Evolutionary conservation across 192 early-diverging fungal species (phyloP), one percentile per base, ranked within the genome.

Genomic region (Entrophospora sp.): DNA sequence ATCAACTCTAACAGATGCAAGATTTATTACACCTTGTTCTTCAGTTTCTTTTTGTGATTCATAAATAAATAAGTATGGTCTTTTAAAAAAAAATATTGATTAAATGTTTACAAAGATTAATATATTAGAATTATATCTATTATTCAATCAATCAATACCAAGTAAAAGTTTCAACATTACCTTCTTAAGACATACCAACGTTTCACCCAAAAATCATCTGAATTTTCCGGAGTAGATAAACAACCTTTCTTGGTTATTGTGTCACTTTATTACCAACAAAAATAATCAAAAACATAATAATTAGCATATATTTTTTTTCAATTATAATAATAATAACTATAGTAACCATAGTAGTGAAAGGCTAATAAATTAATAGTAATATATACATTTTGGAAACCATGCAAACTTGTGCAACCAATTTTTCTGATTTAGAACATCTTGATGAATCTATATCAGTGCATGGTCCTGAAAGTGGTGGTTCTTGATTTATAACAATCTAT

Each of bases 111-210:
- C 3, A 43, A 16, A 43, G n/a, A 46, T 45, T 69, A 71, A 77
- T 64, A 82, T 78, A 31, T 84, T 73, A 52, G 88, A 72, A 27
- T 91, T 88, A 76, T 89, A 85, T 86, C 88, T 91, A 6, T 85
- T 75, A 49, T 83, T 81, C 3, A 78, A 71, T 91, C 92, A 95
- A 12, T 71, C 70, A 52, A 87, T 78, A 49, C 79, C 78, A 27
- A 76, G 70, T 77, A 20, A 78, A 79, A 48, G 74, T 77, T 35
- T 67, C 56, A 7, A 83, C 34, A n/a, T n/a, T n/a, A n/a, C n/a
- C n/a, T n/a, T n/a, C n/a, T n/a, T n/a, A n/a, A n/a, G n/a, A n/a
- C n/a, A n/a, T n/a, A n/a, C n/a, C n/a, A n/a, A n/a, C n/a, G n/a
- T n/a, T n/a, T n/a, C n/a, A n/a, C n/a, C n/a, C n/a, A n/a, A n/a